These are phyloP conservation scores for Fusarium sp. DNA, from an alignment of 2,329 filamentous ascomycete species.

Conservation along the genomic window DNA sequence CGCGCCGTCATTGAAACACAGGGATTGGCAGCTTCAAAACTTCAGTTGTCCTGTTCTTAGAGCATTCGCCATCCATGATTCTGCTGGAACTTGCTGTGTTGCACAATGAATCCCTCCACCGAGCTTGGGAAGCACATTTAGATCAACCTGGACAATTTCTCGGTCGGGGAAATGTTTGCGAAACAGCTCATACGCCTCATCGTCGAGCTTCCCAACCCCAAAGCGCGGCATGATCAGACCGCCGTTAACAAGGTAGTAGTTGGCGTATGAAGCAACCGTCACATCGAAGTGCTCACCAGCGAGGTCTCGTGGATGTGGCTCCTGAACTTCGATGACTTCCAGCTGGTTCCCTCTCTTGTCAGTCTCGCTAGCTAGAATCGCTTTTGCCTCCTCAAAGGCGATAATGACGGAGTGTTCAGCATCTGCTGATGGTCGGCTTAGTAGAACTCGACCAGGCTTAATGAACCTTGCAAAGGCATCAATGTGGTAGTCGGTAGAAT, in stretches of 20 bases:
- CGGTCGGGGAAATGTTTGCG: slow-evolving; percentile 26
- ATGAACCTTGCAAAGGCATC: slow-evolving; percentile 51
- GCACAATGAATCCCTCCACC: slow-evolving; percentile 52
- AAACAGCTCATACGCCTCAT: slow-evolving; percentile 39
- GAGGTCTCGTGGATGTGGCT: slow-evolving; percentile 38
- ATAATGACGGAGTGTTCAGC: slow-evolving; percentile 13
- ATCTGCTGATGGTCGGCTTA: slow-evolving; percentile 40
- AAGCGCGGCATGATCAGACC: slow-evolving; percentile 52
- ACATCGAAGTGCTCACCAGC: slow-evolving; percentile 1
- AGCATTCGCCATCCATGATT: not conserved
- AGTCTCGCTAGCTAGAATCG: slow-evolving; percentile 29
- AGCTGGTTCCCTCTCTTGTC: slow-evolving; percentile 45
- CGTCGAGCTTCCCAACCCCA: slow-evolving; percentile 44
- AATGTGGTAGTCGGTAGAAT: slow-evolving; percentile 51
- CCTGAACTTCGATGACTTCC: slow-evolving; percentile 45
- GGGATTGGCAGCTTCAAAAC: too few relatives aligned
- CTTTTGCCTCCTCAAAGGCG: slow-evolving; percentile 47
- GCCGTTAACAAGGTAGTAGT: slow-evolving; percentile 51
- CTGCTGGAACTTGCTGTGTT: slow-evolving; percentile 47
- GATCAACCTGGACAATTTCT: slow-evolving; percentile 32
- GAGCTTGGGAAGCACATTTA: slow-evolving; percentile 24
- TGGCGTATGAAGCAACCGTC: slow-evolving; percentile 42
- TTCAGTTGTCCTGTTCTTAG: not conserved
- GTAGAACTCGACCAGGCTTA: slow-evolving; percentile 42
- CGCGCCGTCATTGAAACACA: too few relatives aligned